Evolutionary conservation across 148 eudicot genomes (phyloP), one percentile per base, ranked within the genome.

Genomic region (Amaranthus cruentus): DNA sequence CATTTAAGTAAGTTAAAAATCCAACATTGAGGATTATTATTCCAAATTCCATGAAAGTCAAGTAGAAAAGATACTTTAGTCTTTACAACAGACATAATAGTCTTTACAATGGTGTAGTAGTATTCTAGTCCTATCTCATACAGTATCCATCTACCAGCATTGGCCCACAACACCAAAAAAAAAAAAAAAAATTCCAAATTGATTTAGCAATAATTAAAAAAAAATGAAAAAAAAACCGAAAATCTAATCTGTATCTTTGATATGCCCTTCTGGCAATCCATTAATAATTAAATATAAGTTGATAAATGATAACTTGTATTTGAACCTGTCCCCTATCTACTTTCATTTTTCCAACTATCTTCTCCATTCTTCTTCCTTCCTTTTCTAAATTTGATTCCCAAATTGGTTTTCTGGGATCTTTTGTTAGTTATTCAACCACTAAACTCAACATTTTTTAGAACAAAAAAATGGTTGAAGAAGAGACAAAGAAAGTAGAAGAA

Each of bases 391-490:
- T 18, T 10, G 5, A 9, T 47, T 13, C 55, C 21, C 18, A 18
- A 44, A 50, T 69, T 6, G 0, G 44, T 21, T 42, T 50, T 58
- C 73, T 60, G 10, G 12, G 4, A 9, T 47, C 46, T 46, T 12
- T 5, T 13, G 21, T 15, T 18, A 12, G 47, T 62, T 46, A 14
- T 15, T 56, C 50, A 57, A 28, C 54, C 54, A 75, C 18, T 18
- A 42, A 14, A 0, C 44, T 4, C 15, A 2, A 13, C 47, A 3
- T 50, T 61, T 38, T 5, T 66, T 10, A 46, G 18, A 6, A 5
- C 9, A 9, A 46, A 58, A 48, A 58, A 71, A 80, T 80, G 83
- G 79, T 69, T 71, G 79, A 80, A 72, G 73, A 71, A 64, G 79
- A 76, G 5, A 47, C 51, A 46, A 80, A 80, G 73, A 76, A 72